These are phyloP conservation scores for Malus orientalis DNA, from an alignment of 306 rosid genomes.

Conservation along the genomic window DNA sequence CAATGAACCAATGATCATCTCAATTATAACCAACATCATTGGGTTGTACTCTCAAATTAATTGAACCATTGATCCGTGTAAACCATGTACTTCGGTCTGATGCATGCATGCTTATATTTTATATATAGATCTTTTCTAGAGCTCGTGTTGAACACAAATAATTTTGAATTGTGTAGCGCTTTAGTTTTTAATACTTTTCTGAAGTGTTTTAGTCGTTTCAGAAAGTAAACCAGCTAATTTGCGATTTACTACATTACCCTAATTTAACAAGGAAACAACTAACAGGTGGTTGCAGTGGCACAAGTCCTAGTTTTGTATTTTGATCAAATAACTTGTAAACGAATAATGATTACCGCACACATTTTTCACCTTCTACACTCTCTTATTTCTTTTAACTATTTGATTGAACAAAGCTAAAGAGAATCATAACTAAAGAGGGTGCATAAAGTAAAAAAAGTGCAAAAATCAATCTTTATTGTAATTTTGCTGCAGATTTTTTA, in stretches of 20 bases:
- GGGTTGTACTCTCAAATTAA: background rate
- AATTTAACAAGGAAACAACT: background rate
- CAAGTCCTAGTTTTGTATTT: too few species aligned
- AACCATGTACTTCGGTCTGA: background rate
- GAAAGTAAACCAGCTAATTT: background rate
- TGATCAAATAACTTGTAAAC: background rate
- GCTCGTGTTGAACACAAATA: background rate
- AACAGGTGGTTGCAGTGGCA: background rate
- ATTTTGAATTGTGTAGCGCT: background rate
- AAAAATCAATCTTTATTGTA: background rate
- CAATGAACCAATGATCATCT: background rate
- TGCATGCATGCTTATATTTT: background rate
- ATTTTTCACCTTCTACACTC: too few species aligned
- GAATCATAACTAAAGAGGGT: too few species aligned
- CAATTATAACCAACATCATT: background rate
- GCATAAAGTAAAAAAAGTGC: background rate
- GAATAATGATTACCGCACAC: background rate
- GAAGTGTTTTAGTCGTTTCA: too few species aligned
- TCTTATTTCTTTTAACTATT: too few species aligned
- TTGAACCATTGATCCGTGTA: background rate
- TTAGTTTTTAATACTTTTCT: background rate
- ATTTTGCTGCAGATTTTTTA: too few species aligned
- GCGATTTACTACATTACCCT: background rate
- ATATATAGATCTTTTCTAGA: background rate
- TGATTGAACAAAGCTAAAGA: too few species aligned